phyloP scores from a whole-genome alignment of 306 rosid species.

The Trifolium pratense region DNA sequence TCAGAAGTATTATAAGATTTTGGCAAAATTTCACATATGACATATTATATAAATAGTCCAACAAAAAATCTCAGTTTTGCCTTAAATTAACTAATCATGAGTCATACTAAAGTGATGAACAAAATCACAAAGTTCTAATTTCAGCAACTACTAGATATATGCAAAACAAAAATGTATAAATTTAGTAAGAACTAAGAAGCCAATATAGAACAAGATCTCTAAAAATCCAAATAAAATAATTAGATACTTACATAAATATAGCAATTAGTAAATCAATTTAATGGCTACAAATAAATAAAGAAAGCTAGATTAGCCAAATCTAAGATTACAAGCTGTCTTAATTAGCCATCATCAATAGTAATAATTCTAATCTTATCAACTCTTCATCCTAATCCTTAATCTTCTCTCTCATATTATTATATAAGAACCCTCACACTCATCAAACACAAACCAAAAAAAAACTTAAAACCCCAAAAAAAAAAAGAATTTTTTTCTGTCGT shows the following conservation, averaged over 20 bases:
- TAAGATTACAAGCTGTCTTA: conserved; percentile 36
- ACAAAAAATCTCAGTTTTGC: too few species aligned
- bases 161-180: conserved; percentile 11
- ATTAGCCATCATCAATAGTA: conserved; percentile 43
- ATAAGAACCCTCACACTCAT: conserved; percentile 46
- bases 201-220: conserved; percentile 2
- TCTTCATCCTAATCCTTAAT: conserved; percentile 21
- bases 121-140: not conserved
- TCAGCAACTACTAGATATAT: not conserved
- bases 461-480: not conserved
- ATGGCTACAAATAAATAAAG: conserved; percentile 50
- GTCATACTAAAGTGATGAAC: not conserved
- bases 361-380: not conserved
- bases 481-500: conserved; percentile 35
- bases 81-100: too few species aligned
- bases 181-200: not conserved
- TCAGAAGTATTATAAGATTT: too few species aligned
- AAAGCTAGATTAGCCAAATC: conserved; percentile 54
- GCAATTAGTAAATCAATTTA: conserved; percentile 18
- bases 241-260: not conserved
- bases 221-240: too few species aligned
- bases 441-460: not conserved
- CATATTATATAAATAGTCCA: too few species aligned
- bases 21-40: too few species aligned
- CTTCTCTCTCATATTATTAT: conserved; percentile 23